phyloP scores from a whole-genome alignment of 2,329 filamentous ascomycete species.

The Venturia aucupariae region DNA sequence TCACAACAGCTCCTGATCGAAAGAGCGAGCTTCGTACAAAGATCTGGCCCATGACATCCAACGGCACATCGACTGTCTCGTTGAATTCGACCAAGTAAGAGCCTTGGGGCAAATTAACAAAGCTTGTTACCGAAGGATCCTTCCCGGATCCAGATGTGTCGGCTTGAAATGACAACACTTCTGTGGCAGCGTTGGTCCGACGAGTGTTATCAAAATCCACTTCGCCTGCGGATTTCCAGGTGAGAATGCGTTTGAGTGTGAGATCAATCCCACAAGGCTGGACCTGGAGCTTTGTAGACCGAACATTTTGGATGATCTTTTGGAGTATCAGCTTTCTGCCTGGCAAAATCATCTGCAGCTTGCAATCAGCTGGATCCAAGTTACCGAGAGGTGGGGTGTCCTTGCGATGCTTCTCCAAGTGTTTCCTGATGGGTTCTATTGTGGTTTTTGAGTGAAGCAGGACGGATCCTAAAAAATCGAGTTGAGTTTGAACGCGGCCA shows the following conservation, averaged over 20 bases:
- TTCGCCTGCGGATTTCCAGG: conserved; percentile 18
- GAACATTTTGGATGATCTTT: background rate
- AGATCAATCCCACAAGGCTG: conserved; percentile 23
- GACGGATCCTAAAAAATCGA: no score
- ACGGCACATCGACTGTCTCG: conserved; percentile 31
- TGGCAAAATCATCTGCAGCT: background rate
- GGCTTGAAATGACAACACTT: background rate
- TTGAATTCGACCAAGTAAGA: conserved; percentile 35
- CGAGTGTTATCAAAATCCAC: conserved; percentile 18
- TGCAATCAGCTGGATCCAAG: background rate
- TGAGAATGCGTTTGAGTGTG: conserved; percentile 19
- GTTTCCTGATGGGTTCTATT: no score
- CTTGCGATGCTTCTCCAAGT: background rate
- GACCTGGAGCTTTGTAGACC: conserved; percentile 2
- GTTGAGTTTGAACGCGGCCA: no score
- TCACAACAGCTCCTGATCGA: conserved; percentile 29
- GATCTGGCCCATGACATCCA: conserved; percentile 31
- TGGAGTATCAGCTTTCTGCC: background rate
- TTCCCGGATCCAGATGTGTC: background rate
- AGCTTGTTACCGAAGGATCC: background rate
- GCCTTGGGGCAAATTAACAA: conserved; percentile 18
- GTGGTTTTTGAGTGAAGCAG: no score
- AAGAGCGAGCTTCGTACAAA: conserved; percentile 33
- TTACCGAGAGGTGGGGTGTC: no score
- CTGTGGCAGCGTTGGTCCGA: conserved; percentile 14